These are phyloP conservation scores for Candida khao-thaluensis DNA, from an alignment of 805 yeast genomes.

Conservation along the genomic window DNA sequence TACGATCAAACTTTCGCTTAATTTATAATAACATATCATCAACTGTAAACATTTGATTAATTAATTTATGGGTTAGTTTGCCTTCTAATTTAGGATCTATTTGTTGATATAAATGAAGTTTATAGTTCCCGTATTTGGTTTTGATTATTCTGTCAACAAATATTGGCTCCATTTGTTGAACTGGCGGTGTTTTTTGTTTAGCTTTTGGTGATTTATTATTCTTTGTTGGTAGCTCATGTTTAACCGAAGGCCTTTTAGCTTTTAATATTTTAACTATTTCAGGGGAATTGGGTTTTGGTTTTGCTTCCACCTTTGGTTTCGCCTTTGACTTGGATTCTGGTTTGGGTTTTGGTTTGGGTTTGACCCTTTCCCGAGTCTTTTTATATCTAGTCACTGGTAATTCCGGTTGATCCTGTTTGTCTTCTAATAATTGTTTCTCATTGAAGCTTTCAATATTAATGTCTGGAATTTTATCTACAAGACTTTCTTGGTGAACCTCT, in stretches of 20 bases:
- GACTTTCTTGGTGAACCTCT: not conserved
- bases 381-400: too few relatives aligned
- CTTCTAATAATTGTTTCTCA: too few relatives aligned
- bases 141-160: conserved; percentile 5
- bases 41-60: conserved; percentile 10
- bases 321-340: too few relatives aligned
- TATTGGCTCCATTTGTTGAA: conserved; percentile 1
- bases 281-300: not conserved
- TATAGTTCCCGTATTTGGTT: conserved; percentile 10
- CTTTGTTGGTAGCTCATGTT: too few relatives aligned
- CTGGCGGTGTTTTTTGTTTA: not conserved
- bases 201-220: not conserved
- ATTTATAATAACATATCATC: conserved; percentile 5
- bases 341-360: too few relatives aligned
- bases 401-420: too few relatives aligned
- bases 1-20: not conserved
- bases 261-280: too few relatives aligned
- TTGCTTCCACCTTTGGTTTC: not conserved
- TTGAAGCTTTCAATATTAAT: too few relatives aligned
- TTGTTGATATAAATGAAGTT: conserved; percentile 11
- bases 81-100: conserved; percentile 5
- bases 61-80: conserved; percentile 11
- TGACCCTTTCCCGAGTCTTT: too few relatives aligned
- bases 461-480: too few relatives aligned
- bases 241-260: not conserved